Evolutionary conservation across 176 grass and related monocot genomes (phyloP).

Genomic region (Lolium perenne): DNA sequence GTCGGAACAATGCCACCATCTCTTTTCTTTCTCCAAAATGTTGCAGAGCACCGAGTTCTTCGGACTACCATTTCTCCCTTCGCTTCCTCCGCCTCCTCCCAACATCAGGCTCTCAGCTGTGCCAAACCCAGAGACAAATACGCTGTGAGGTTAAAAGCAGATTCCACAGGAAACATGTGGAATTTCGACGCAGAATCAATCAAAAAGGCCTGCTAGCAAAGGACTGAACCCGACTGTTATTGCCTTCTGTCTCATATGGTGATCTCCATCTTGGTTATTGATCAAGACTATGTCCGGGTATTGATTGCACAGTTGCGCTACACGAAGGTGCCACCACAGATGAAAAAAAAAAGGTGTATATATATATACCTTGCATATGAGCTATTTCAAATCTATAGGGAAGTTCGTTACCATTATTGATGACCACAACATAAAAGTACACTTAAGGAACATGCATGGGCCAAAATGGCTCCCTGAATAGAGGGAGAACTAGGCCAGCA

Average conservation of each 20-base stretch:
- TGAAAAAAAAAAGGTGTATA: neutral
- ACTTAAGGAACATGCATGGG: conserved; percentile 41
- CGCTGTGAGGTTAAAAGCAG: neutral
- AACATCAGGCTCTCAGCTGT: no score
- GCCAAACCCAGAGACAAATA: no score
- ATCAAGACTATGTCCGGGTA: neutral
- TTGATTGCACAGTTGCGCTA: neutral
- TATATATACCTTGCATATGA: conserved; percentile 13
- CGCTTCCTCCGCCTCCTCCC: no score
- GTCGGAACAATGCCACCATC: neutral
- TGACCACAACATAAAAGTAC: conserved; percentile 51
- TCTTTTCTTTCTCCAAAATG: no score
- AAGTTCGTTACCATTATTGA: conserved; percentile 53
- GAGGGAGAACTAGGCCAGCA: conserved; percentile 27
- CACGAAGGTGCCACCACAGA: neutral
- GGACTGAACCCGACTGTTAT: neutral
- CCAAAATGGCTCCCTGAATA: conserved; percentile 51
- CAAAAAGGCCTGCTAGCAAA: neutral
- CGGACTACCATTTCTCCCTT: no score
- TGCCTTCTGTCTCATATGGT: neutral
- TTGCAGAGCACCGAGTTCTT: no score
- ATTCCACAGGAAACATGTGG: neutral
- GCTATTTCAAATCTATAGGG: conserved; percentile 41
- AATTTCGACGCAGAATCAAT: neutral
- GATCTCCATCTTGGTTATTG: neutral